These are phyloP conservation scores for Penicillium alfredii DNA, from an alignment of 495 filamentous ascomycete species.

Conservation along the genomic window DNA sequence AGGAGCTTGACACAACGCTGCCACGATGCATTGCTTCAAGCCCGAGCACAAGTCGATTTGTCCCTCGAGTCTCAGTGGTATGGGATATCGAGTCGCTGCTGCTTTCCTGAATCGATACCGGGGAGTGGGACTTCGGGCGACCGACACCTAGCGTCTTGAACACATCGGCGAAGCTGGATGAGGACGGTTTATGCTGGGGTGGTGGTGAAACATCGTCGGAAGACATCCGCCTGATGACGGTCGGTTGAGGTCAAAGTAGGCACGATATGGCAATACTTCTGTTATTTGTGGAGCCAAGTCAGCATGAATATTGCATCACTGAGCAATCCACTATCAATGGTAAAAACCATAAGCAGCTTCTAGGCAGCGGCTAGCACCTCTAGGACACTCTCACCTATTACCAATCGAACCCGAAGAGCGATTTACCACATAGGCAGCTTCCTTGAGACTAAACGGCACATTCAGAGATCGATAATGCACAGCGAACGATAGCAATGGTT, in stretches of 20 bases:
- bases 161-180: slow-evolving; percentile 41
- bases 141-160: slow-evolving; percentile 41
- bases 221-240: slow-evolving; percentile 37
- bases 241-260: too few relatives aligned
- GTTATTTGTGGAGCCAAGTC: slow-evolving; percentile 4
- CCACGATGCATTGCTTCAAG: slow-evolving; percentile 43
- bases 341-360: background rate
- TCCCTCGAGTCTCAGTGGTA: slow-evolving; percentile 27
- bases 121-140: slow-evolving; percentile 37
- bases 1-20: slow-evolving; percentile 40
- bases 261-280: too few relatives aligned
- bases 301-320: slow-evolving; percentile 14
- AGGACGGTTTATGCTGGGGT: slow-evolving; percentile 33
- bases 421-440: slow-evolving; percentile 14
- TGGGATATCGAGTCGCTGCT: slow-evolving; percentile 28
- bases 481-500: too few relatives aligned
- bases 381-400: slow-evolving; percentile 8
- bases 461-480: slow-evolving; percentile 8
- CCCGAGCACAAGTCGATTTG: slow-evolving; percentile 26
- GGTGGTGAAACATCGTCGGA: slow-evolving; percentile 40
- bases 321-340: background rate
- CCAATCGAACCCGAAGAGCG: background rate
- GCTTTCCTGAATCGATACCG: slow-evolving; percentile 32
- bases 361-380: background rate
- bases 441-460: slow-evolving; percentile 8